Percentiles rank a stretch among this genome's conserved stretches.
These are phyloP conservation scores for Verticillium isaacii DNA, from an alignment of 2,329 filamentous ascomycete species.

Conservation along the genomic window DNA sequence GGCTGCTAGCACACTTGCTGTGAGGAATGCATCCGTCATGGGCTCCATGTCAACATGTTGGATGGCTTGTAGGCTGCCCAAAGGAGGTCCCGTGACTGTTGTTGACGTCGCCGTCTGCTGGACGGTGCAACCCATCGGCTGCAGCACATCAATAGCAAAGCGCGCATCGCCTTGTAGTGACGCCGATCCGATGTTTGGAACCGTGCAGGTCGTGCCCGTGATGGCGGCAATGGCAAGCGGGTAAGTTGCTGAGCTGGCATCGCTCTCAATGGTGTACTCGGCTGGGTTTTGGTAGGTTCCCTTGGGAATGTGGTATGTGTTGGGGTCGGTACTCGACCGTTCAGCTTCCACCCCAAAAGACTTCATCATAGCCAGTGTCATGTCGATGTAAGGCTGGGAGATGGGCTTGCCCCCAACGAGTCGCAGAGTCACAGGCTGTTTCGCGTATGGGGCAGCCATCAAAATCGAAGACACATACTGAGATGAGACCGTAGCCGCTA, in stretches of 20 bases:
- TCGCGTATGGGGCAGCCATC: conserved; percentile 96
- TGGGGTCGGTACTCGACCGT: conserved; percentile 70
- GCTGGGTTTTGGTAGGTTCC: conserved; percentile 76
- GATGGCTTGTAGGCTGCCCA: conserved; percentile 69
- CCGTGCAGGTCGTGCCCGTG: conserved; percentile 89
- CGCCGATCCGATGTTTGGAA: conserved; percentile 90
- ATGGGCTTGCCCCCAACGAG: conserved; percentile 96
- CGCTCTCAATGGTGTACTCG: conserved; percentile 90
- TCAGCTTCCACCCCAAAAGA: conserved; percentile 81
- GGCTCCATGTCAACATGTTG: conserved; percentile 94
- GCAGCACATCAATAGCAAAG: conserved; percentile 85
- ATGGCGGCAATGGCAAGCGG: conserved; percentile 92
- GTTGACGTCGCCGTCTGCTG: conserved; percentile 81
- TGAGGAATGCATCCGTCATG: conserved; percentile 98
- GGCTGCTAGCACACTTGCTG: conserved; percentile 86
- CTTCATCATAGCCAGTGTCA: conserved; percentile 98
- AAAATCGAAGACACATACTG: conserved; percentile 97
- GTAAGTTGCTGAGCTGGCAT: conserved; percentile 96
- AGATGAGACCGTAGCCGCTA: conserved; percentile 95
- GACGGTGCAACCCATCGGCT: conserved; percentile 90
- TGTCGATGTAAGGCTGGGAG: conserved; percentile 95
- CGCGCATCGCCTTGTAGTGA: conserved; percentile 93
- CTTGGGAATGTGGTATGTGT: conserved; percentile 92
- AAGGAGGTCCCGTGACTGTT: conserved; percentile 82
- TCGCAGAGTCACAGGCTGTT: conserved; percentile 83